Conservation (phyloP, 1,284 basidiomycete genomes). For the Ceratobasidium papillatum region DNA sequence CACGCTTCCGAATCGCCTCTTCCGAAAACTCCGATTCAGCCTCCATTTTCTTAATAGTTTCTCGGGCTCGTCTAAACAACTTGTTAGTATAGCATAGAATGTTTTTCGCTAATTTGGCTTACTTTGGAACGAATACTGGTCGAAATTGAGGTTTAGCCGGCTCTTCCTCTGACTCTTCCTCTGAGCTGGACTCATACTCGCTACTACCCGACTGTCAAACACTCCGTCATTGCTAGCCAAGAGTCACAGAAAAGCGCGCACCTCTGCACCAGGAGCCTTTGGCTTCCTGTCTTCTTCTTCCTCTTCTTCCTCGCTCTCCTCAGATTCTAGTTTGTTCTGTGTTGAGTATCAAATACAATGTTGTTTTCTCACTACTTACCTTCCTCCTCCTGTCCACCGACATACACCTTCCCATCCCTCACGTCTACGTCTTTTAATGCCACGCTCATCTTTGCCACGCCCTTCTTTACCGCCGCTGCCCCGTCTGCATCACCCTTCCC, state of each 20-base stretch:
- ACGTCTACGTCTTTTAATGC: conserved; percentile 78
- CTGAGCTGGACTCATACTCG: conserved; percentile 55
- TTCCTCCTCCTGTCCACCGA: conserved; percentile 71
- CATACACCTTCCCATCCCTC: conserved; percentile 76
- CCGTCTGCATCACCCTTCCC: conserved; percentile 61
- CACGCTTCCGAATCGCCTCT: conserved; percentile 68
- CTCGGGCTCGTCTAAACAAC: conserved; percentile 69
- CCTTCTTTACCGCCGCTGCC: conserved; percentile 51
- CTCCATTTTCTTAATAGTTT: conserved; percentile 71
- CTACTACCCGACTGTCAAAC: conserved; percentile 44
- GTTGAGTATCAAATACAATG: neutral
- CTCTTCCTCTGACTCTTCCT: conserved; percentile 51
- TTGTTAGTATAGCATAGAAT: neutral
- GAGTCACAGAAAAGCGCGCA: neutral
- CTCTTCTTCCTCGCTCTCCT: conserved; percentile 61
- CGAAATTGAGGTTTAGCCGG: conserved; percentile 68
- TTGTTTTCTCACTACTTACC: conserved; percentile 50
- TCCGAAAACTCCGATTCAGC: conserved; percentile 72
- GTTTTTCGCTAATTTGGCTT: conserved; percentile 49
- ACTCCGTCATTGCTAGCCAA: neutral
- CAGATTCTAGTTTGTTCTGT: conserved; percentile 44
- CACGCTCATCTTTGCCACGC: conserved; percentile 64
- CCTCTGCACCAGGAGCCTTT: conserved; percentile 51
- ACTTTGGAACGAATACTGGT: conserved; percentile 93
- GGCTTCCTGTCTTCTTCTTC: conserved; percentile 61